Base-by-base conservation (phyloP, 345 rosid species). In the Syzygium grande region DNA sequence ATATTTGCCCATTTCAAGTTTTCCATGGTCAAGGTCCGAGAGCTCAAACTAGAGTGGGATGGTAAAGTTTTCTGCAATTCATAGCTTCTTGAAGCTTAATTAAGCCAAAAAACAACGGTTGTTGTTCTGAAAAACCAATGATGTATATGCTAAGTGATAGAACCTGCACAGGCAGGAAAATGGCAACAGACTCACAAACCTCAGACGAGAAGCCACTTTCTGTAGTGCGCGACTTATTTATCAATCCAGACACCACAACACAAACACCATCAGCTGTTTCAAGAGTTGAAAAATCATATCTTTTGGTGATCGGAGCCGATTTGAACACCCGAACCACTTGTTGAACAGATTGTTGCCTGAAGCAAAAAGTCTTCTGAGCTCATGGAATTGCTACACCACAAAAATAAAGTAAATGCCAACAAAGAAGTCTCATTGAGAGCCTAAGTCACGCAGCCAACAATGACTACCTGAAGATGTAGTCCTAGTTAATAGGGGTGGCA, bases 291-390 rank as follows among this genome's bases (percentile, higher is more conserved):
- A 89, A 84, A 90, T 95, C 97, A 38, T 88, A 85, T 51, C 92
- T 90, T 90, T 92, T 94, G 65, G 88, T 87, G 85, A 98, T 95
- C 23, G 99, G 95, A 5, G 98, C 96, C 13, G 99, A 95, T 59
- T 86, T 92, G 89, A 98, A 96, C 85, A 92, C 85, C 51, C 98
- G 96, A 89, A 84, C 58, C 3, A 93, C 93, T 93, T 88, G 86
- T 41, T 88, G 87, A 51, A 27, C 88, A 86, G 84, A 83, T 52
- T 22, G 78, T 43, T 21, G 46, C 51, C 85, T 63, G 87, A 54
- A 63, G 80, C 51, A 29, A 13, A 73, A 73, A 73, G 83, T 73
- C 83, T 49, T 38, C 83, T 73, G 83, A 73, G 83, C 83, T 73
- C 83, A 73, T 73, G 83, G 83, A 73, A 53, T 52, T 34, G 61